Conservation (phyloP, 768 basidiomycete species). For the Trametes meyenii region DNA sequence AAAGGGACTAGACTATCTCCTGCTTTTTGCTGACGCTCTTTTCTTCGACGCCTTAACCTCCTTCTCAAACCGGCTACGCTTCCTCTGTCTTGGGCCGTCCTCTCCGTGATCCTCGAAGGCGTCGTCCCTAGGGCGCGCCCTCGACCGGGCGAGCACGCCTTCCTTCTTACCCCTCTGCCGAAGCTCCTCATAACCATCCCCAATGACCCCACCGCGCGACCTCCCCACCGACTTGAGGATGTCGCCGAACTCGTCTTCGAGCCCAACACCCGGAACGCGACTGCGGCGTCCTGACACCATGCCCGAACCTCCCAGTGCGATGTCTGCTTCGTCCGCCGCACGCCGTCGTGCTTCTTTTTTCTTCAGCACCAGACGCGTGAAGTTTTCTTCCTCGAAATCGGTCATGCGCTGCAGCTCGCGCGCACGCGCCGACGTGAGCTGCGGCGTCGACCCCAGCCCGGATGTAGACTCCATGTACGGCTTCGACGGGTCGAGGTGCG, state of each 20-base stretch:
- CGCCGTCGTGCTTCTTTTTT: conserved; percentile 82
- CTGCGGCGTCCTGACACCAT: conserved; percentile 48
- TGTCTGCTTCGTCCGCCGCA: conserved; percentile 78
- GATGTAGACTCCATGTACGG: conserved; percentile 75
- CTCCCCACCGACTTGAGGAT: conserved; percentile 66
- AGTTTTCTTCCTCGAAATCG: conserved; percentile 94
- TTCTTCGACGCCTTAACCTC: conserved; percentile 43
- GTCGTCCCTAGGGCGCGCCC: conserved; percentile 40
- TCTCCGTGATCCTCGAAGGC: conserved; percentile 33
- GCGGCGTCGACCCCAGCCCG: conserved; percentile 66
- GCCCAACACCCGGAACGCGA: conserved; percentile 64
- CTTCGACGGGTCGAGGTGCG: conserved; percentile 54
- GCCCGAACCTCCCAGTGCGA: conserved; percentile 79
- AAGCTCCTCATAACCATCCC: conserved; percentile 84
- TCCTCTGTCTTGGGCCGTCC: conserved; percentile 38
- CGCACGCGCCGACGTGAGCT: conserved; percentile 68
- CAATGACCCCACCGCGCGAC: conserved; percentile 41
- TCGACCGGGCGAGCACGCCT: conserved; percentile 61
- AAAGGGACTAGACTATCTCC: not conserved
- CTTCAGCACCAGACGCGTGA: conserved; percentile 86
- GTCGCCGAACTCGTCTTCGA: conserved; percentile 86
- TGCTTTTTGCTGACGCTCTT: conserved; percentile 26
- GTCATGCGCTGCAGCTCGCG: conserved; percentile 78
- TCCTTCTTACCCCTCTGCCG: conserved; percentile 67
- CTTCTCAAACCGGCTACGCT: conserved; percentile 48